These are phyloP conservation scores for Trichoderma cornu-damae DNA, from an alignment of 2,329 filamentous ascomycete species.

Conservation along the genomic window DNA sequence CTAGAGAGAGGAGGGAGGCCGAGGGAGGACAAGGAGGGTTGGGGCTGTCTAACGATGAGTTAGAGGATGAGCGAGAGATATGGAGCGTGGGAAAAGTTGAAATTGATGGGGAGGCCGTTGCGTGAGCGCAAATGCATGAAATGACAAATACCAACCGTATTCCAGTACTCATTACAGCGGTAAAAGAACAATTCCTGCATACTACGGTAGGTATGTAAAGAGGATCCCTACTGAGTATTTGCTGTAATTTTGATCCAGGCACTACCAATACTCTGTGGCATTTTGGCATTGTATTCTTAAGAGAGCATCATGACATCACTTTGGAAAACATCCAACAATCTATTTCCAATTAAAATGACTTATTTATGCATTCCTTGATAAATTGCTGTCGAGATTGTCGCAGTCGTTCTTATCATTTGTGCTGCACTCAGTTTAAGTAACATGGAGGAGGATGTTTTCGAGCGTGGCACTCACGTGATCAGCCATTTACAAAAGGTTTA, in stretches of 20 bases:
- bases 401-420: background rate
- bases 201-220: too few species aligned
- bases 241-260: too few species aligned
- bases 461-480: constrained; percentile 23
- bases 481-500: constrained; percentile 16
- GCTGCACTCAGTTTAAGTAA: too few species aligned
- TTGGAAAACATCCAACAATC: background rate
- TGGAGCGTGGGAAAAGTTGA: constrained; percentile 94
- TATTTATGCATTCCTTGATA: background rate
- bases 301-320: background rate
- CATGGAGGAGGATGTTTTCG: too few species aligned
- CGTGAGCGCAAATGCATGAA: background rate
- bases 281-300: background rate
- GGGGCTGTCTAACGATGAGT: constrained; percentile 82
- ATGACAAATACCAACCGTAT: background rate
- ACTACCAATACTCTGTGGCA: too few species aligned
- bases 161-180: background rate
- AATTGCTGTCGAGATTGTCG: background rate
- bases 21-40: constrained; percentile 84
- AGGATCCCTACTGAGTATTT: too few species aligned
- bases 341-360: background rate
- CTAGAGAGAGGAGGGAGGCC: constrained; percentile 81
- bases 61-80: constrained; percentile 90
- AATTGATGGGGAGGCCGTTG: constrained; percentile 56
- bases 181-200: background rate